phyloP scores from a whole-genome alignment of 768 basidiomycete genomes.

The Podaxis sp. region DNA sequence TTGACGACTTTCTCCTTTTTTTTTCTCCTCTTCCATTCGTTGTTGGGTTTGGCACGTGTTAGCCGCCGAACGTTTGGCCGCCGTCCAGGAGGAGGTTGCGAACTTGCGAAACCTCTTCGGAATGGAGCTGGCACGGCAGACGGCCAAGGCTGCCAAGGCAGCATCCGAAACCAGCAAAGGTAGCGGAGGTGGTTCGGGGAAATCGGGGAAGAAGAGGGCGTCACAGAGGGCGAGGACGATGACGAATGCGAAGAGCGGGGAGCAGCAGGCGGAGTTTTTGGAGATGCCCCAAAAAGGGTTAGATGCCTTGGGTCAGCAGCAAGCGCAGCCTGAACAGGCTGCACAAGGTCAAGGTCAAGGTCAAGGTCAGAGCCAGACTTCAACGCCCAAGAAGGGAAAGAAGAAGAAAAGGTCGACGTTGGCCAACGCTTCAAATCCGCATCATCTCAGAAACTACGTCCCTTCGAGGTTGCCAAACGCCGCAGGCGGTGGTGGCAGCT shows the following conservation, averaged over 20 bases:
- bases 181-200: constrained; percentile 23
- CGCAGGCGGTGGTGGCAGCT: constrained; percentile 14
- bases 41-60: constrained; percentile 15
- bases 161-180: constrained; percentile 29
- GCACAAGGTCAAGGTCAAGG: background rate
- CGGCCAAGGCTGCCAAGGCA: constrained; percentile 54
- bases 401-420: constrained; percentile 93
- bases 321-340: constrained; percentile 1
- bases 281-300: constrained; percentile 24
- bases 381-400: constrained; percentile 44
- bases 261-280: constrained; percentile 31
- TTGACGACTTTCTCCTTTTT: constrained; percentile 9
- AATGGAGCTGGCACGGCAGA: constrained; percentile 67
- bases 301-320: constrained; percentile 11
- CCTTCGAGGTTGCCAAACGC: constrained; percentile 72
- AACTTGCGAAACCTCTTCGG: constrained; percentile 66
- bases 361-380: constrained; percentile 10
- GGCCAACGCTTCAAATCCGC: constrained; percentile 92
- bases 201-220: constrained; percentile 28
- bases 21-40: constrained; percentile 14
- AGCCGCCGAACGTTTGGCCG: constrained; percentile 72
- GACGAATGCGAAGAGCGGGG: constrained; percentile 22
- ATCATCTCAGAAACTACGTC: constrained; percentile 92
- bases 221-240: constrained; percentile 32
- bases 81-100: constrained; percentile 66